Conservation (phyloP, 371 early-diverging fungal genomes). For the Mucor plumbeus region DNA sequence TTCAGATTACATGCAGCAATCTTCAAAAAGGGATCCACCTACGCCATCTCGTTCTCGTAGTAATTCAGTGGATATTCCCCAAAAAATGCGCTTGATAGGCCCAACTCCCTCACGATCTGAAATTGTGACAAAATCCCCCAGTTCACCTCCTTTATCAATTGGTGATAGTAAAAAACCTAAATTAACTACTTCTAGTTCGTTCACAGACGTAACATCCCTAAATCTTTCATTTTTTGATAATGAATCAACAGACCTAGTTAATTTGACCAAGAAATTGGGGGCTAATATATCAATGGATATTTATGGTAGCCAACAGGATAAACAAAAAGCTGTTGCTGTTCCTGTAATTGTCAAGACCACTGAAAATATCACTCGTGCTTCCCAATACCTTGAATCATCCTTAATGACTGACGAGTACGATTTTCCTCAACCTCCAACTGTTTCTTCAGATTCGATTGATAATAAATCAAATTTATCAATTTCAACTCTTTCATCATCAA, state of each 20-base stretch:
- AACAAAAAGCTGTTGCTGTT: conserved; percentile 18
- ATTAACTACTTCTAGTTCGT: conserved; percentile 7
- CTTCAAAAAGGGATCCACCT: conserved; percentile 24
- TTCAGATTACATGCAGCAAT: conserved; percentile 16
- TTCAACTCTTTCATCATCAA: conserved; percentile 3
- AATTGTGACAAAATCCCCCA: conserved; percentile 22
- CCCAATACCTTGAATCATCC: conserved; percentile 29
- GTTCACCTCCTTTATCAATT: conserved; percentile 28
- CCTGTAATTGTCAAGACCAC: conserved; percentile 24
- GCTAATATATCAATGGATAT: conserved; percentile 35
- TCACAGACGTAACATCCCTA: conserved; percentile 27
- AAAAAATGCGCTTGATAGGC: conserved; percentile 19
- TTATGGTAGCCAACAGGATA: conserved; percentile 13
- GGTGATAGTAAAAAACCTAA: conserved; percentile 11
- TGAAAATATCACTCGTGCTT: conserved; percentile 32
- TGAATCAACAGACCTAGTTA: conserved; percentile 47
- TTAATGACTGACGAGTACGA: conserved; percentile 22
- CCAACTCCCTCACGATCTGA: conserved; percentile 31
- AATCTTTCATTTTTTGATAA: conserved; percentile 54
- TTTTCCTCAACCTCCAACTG: conserved; percentile 18
- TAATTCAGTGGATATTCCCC: conserved; percentile 38
- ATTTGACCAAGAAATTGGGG: conserved; percentile 49
- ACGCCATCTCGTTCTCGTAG: conserved; percentile 48
- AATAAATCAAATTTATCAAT: neutral
- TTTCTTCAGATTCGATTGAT: neutral